Percentiles rank a stretch among this genome's conserved stretches.
These are phyloP conservation scores for Blastobotrys aristatus DNA, from an alignment of 1,139 yeast species.

Conservation along the genomic window DNA sequence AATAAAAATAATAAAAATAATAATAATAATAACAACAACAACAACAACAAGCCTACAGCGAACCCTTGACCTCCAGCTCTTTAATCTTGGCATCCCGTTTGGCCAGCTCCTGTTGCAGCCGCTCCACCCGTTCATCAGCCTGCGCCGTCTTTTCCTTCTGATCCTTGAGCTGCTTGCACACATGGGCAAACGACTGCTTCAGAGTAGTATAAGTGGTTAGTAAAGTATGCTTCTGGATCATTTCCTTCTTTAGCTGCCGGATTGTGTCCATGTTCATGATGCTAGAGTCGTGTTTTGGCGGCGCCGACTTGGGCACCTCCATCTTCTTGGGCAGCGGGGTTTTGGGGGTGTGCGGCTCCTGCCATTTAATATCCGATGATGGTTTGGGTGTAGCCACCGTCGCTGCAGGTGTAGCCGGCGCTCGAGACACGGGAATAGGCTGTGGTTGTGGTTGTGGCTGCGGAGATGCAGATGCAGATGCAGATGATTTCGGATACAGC, in stretches of 20 bases:
- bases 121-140: not conserved
- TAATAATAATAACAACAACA: no score
- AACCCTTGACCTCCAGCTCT: not conserved
- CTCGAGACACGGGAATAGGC: not conserved
- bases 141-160: slow-evolving; percentile 8
- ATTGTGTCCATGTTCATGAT: slow-evolving; percentile 13
- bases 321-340: not conserved
- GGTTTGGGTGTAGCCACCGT: not conserved
- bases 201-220: slow-evolving; percentile 19
- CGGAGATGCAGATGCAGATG: not conserved
- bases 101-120: not conserved
- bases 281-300: not conserved
- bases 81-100: not conserved
- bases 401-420: not conserved
- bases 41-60: no score
- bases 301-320: not conserved
- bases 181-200: slow-evolving; percentile 18
- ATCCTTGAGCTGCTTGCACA: slow-evolving; percentile 17
- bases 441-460: not conserved
- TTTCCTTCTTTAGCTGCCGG: slow-evolving; percentile 17
- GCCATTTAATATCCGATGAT: not conserved
- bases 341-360: not conserved
- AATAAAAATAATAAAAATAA: no score
- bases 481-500: not conserved
- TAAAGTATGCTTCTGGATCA: slow-evolving; percentile 17